Conservation (phyloP, 2,329 filamentous ascomycete species). For the Colletotrichum chlorophyti region DNA sequence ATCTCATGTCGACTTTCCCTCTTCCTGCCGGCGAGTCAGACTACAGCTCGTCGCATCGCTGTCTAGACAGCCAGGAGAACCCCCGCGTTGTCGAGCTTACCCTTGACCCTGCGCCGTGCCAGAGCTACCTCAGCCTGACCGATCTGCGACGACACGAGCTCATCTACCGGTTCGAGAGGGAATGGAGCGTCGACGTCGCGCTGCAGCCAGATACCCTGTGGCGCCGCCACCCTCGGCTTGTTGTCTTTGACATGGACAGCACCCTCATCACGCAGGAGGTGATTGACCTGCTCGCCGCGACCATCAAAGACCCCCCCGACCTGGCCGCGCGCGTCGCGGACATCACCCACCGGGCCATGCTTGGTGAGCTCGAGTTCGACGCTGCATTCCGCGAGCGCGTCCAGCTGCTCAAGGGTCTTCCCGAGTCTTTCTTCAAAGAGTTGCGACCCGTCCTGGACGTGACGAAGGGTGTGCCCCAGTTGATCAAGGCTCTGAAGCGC, state of each 20-base stretch:
- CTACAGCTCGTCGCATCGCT: constrained; percentile 67
- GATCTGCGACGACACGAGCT: constrained; percentile 82
- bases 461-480: constrained; percentile 78
- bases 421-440: constrained; percentile 78
- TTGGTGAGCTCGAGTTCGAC: constrained; percentile 93
- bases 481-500: constrained; percentile 76
- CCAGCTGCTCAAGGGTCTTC: constrained; percentile 79
- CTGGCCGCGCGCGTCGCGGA: constrained; percentile 83
- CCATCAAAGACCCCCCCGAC: constrained; percentile 71
- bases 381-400: constrained; percentile 83
- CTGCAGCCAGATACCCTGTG: constrained; percentile 78
- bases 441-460: constrained; percentile 79
- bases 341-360: constrained; percentile 94
- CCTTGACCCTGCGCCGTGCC: constrained; percentile 65
- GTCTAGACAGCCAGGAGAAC: constrained; percentile 65
- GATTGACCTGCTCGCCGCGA: constrained; percentile 91
- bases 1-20: constrained; percentile 70
- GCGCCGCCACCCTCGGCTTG: constrained; percentile 81
- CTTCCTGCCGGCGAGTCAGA: constrained; percentile 57
- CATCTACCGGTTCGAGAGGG: constrained; percentile 83
- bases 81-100: constrained; percentile 72
- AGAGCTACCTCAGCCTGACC: constrained; percentile 68
- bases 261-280: constrained; percentile 97
- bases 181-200: constrained; percentile 88
- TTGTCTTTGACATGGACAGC: constrained; percentile 98